Conservation (phyloP, 768 basidiomycete genomes). For the Pleurotus citrinopileatus region DNA sequence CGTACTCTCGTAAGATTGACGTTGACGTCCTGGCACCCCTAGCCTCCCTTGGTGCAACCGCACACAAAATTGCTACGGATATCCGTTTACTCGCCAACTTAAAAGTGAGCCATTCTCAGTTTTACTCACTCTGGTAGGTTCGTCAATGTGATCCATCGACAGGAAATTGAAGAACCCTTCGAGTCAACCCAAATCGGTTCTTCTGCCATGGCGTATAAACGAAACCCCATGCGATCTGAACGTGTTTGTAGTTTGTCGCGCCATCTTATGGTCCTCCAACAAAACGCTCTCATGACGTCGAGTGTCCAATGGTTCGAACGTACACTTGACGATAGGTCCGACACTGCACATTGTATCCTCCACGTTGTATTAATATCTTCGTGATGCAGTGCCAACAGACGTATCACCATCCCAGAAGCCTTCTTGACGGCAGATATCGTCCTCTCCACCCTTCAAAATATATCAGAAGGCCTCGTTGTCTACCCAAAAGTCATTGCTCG, state of each 20-base stretch:
- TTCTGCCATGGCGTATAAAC: slow-evolving; percentile 98
- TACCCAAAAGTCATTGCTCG: slow-evolving; percentile 95
- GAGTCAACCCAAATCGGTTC: slow-evolving; percentile 98
- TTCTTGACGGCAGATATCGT: slow-evolving; percentile 97
- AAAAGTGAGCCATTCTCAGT: slow-evolving; percentile 48
- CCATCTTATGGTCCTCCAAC: slow-evolving; percentile 93
- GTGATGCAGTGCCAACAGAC: slow-evolving; percentile 89
- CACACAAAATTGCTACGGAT: slow-evolving; percentile 97
- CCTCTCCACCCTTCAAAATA: slow-evolving; percentile 91
- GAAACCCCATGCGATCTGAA: slow-evolving; percentile 99
- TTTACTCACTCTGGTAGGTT: no score
- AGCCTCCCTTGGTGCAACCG: slow-evolving; percentile 89
- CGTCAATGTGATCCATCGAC: not conserved
- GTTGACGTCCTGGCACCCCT: slow-evolving; percentile 88
- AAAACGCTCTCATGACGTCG: slow-evolving; percentile 93
- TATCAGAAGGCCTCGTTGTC: slow-evolving; percentile 98
- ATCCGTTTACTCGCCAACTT: slow-evolving; percentile 91
- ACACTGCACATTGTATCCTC: not conserved
- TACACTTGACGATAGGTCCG: slow-evolving; percentile 91
- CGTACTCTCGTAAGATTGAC: slow-evolving; percentile 98
- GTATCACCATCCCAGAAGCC: slow-evolving; percentile 94
- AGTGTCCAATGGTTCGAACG: slow-evolving; percentile 99
- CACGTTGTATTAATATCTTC: not conserved
- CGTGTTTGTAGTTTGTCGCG: slow-evolving; percentile 95
- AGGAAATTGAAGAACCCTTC: slow-evolving; percentile 99